Evolutionary conservation across 208 protist species (phyloP), one percentile per base, ranked within the genome.

Genomic region (Strigomonas galati): DNA sequence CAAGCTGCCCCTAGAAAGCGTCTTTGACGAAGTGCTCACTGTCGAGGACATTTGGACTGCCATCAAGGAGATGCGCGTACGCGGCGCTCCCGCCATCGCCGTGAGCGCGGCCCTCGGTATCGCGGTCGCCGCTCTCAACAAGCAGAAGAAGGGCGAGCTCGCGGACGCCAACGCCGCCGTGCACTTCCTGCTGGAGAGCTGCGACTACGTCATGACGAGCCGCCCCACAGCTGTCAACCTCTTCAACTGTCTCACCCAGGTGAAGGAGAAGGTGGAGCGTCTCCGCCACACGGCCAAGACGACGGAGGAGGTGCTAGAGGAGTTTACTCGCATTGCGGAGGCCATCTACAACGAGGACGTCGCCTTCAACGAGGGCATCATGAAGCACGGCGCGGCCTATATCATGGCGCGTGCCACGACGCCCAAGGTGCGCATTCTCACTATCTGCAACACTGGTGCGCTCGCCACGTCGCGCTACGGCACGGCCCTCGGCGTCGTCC

Each of bases 201-300:
- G 95, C 58, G 90, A 94, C 69, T 89, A 88, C 67, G 82, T 99
- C 57, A 89, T 85, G 66, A 89, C 87, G 9, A 93, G 91, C 52
- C 87, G 97, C 21, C 97, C 97, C 10, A 99, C 97, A 4, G 97
- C 97, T 2, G 97, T 99, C 28, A 98, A 98, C 82, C 86, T 99
- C 0, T 95, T 90, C 61, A 96, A 97, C 67, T 93, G 87, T 52
- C 84, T 97, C 23, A 62, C 48, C 21, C 69, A 91, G 21, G 52
- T 97, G 2, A 84, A 92, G 64, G 24, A 27, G 14, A 63, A 84
- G 26, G 69, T 95, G 21, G 62, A 76, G 17, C 44, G 32, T 28
- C 44, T 72, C n/a, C 27, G 40, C 12, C 78, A 58, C 14, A 60
- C 52, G 9, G 37, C 55, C n/a, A 30, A 40, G 6, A 72, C 71